These are phyloP conservation scores for Emmonsiellopsis sp. DNA, from an alignment of 2,329 filamentous ascomycete genomes.

Conservation along the genomic window DNA sequence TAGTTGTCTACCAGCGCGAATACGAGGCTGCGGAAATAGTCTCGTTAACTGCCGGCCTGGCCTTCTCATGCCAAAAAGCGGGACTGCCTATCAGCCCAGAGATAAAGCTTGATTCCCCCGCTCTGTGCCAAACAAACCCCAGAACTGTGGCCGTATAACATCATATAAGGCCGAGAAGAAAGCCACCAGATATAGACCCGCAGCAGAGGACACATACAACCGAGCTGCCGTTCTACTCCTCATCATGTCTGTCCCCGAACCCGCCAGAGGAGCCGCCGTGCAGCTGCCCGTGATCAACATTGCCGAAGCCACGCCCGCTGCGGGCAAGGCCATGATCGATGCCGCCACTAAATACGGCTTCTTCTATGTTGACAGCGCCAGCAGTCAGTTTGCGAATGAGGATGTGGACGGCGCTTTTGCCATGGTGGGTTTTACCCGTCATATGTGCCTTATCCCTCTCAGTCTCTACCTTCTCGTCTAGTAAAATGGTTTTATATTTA, in stretches of 20 bases:
- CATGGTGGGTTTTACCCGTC: slow-evolving; percentile 45
- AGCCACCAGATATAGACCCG: too few relatives aligned
- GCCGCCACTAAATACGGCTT: slow-evolving; percentile 81
- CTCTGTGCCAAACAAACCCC: too few relatives aligned
- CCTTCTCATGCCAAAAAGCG: too few relatives aligned
- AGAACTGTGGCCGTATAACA: not conserved
- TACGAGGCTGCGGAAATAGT: too few relatives aligned
- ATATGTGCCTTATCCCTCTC: not conserved
- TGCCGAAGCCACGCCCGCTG: slow-evolving; percentile 51
- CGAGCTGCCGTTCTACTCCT: too few relatives aligned
- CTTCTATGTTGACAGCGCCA: slow-evolving; percentile 73
- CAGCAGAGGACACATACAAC: too few relatives aligned
- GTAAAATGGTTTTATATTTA: too few relatives aligned
- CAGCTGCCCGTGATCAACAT: slow-evolving; percentile 78
- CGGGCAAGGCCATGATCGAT: slow-evolving; percentile 60
- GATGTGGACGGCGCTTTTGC: slow-evolving; percentile 65
- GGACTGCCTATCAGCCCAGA: too few relatives aligned
- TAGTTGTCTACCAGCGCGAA: too few relatives aligned
- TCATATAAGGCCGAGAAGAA: not conserved
- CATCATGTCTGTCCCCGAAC: slow-evolving; percentile 1
- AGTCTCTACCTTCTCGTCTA: too few relatives aligned
- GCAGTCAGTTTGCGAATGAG: slow-evolving; percentile 55
- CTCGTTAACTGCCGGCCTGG: too few relatives aligned
- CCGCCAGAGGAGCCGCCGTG: slow-evolving; percentile 17
- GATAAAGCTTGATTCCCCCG: too few relatives aligned